phyloP scores from a whole-genome alignment of 257 asterid genomes.

The Datura wrightii region DNA sequence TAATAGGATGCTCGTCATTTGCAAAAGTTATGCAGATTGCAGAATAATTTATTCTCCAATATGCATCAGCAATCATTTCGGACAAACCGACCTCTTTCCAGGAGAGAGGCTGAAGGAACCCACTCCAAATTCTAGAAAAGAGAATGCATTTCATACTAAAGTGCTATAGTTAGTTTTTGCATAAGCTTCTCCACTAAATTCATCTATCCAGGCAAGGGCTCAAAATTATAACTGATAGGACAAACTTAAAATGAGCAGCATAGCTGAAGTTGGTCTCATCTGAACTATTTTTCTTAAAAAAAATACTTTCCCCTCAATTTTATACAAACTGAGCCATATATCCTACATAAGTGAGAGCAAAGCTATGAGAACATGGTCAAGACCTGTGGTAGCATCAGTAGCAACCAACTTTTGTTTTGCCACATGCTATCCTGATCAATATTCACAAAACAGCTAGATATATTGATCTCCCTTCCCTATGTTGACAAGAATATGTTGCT shows the following conservation, averaged over 20 bases:
- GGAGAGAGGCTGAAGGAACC: constrained; percentile 21
- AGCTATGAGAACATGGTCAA: background rate
- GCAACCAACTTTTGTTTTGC: constrained; percentile 11
- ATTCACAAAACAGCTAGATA: background rate
- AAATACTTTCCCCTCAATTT: background rate
- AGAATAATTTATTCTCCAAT: background rate
- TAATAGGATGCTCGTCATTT: background rate
- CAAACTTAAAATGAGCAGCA: constrained; percentile 15
- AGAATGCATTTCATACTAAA: background rate
- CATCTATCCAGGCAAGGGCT: background rate
- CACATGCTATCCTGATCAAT: background rate
- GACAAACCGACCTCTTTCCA: background rate
- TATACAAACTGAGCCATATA: background rate
- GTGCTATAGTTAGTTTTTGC: background rate
- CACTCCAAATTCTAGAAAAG: constrained; percentile 17
- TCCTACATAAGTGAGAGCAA: background rate
- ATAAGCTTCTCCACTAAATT: constrained; percentile 12
- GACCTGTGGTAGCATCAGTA: background rate
- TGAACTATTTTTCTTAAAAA: background rate
- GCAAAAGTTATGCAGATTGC: background rate
- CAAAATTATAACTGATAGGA: background rate
- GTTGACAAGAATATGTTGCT: background rate
- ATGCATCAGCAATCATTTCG: background rate
- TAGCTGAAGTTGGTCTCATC: background rate
- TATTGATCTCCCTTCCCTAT: background rate